These are phyloP conservation scores for Capsicum chinense DNA, from an alignment of 257 asterid species.

Conservation along the genomic window DNA sequence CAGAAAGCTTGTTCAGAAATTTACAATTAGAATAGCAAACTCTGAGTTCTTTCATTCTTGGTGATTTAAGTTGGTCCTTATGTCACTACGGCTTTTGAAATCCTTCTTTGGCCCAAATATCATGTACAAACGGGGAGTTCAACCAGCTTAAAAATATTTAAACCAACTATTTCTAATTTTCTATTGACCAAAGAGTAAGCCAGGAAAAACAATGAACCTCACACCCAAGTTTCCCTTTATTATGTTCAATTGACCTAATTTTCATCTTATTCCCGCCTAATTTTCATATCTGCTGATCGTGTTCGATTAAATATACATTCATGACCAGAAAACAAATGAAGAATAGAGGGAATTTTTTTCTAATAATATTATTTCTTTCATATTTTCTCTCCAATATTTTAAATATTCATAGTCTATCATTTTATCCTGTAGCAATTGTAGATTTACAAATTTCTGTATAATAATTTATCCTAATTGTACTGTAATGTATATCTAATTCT, in stretches of 20 bases:
- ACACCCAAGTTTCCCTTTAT: background rate
- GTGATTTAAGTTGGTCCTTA: background rate
- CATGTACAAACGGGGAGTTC: background rate
- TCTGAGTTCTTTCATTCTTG: background rate
- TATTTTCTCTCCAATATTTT: constrained; percentile 41
- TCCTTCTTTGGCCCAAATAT: background rate
- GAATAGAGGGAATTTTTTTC: background rate
- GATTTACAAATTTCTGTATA: too few relatives aligned
- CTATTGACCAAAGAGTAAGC: background rate
- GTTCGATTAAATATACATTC: background rate
- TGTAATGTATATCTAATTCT: too few relatives aligned
- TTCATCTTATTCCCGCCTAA: background rate
- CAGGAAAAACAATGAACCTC: background rate
- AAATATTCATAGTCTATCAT: too few relatives aligned
- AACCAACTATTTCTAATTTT: background rate
- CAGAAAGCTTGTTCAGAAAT: background rate
- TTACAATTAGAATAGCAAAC: background rate
- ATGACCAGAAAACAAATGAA: constrained; percentile 19
- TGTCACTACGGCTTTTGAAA: background rate
- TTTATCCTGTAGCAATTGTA: too few relatives aligned
- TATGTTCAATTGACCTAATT: background rate
- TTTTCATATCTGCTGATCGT: background rate
- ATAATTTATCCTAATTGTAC: too few relatives aligned
- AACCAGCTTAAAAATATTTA: background rate
- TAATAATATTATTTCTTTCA: too few relatives aligned